phyloP scores from a whole-genome alignment of 345 rosid species.

The Populus euphratica region DNA sequence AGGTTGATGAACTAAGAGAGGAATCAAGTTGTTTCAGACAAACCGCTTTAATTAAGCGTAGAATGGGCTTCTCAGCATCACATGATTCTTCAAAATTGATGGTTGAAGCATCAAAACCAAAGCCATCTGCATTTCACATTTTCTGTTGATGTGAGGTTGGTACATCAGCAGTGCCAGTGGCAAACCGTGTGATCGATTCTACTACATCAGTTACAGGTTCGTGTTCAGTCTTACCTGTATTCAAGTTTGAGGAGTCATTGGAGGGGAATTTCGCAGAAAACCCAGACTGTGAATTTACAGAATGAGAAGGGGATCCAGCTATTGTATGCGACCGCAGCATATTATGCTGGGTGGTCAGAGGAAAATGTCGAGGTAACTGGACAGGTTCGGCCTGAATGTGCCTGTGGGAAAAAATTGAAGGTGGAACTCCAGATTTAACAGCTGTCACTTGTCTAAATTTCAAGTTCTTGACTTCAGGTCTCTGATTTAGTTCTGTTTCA shows the following conservation, averaged over 20 bases:
- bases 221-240: not conserved
- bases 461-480: no score
- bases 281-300: not conserved
- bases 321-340: not conserved
- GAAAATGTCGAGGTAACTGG: not conserved
- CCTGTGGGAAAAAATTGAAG: not conserved
- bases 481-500: no score
- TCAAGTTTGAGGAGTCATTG: not conserved
- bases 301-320: not conserved
- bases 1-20: not conserved
- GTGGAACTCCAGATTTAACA: not conserved
- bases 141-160: not conserved
- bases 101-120: not conserved
- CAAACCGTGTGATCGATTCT: not conserved
- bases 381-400: not conserved
- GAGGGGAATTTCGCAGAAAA: not conserved
- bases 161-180: not conserved
- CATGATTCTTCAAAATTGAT: not conserved
- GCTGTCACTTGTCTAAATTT: no score
- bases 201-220: not conserved
- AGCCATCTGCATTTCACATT: not conserved
- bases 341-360: not conserved
- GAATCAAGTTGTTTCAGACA: not conserved
- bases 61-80: not conserved
- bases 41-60: not conserved